A percentile compares a stretch with the other conserved stretches of the same genome.
phyloP scores from a whole-genome alignment of 2,329 filamentous ascomycete genomes.

The Sphaerostilbella broomeana region DNA sequence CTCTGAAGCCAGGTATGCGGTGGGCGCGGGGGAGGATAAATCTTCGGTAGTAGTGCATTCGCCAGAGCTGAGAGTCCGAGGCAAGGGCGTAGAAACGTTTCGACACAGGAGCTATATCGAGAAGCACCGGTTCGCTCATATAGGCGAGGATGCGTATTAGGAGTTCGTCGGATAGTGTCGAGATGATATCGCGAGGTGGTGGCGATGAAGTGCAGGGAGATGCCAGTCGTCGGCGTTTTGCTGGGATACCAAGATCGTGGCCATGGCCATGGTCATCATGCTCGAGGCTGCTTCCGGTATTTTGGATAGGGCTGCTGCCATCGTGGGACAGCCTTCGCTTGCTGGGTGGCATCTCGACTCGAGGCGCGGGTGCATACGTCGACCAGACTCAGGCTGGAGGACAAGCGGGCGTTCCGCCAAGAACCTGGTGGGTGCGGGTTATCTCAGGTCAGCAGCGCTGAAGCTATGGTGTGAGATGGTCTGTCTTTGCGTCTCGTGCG shows the following conservation, averaged over 20 bases:
- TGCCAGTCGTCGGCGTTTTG: conserved; percentile 19
- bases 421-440: no score
- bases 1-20: conserved; percentile 61
- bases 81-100: conserved; percentile 66
- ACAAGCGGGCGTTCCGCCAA: no score
- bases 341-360: conserved; percentile 1
- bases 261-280: conserved; percentile 5
- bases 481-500: no score
- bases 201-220: background rate
- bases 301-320: no score
- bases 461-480: no score
- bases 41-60: conserved; percentile 75
- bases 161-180: conserved; percentile 77
- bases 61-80: conserved; percentile 85
- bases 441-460: no score
- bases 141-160: conserved; percentile 76
- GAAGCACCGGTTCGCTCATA: conserved; percentile 62
- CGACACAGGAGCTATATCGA: conserved; percentile 60
- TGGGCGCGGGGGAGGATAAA: conserved; percentile 79
- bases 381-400: background rate
- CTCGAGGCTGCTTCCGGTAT: no score
- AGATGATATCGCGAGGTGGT: conserved; percentile 52
- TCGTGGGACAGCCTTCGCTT: conserved; percentile 3
- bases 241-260: conserved; percentile 7
- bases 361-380: background rate